A percentile compares a stretch with the other conserved stretches of the same genome.
phyloP scores from a whole-genome alignment of 768 basidiomycete species.

The Leccinum sublutescens region DNA sequence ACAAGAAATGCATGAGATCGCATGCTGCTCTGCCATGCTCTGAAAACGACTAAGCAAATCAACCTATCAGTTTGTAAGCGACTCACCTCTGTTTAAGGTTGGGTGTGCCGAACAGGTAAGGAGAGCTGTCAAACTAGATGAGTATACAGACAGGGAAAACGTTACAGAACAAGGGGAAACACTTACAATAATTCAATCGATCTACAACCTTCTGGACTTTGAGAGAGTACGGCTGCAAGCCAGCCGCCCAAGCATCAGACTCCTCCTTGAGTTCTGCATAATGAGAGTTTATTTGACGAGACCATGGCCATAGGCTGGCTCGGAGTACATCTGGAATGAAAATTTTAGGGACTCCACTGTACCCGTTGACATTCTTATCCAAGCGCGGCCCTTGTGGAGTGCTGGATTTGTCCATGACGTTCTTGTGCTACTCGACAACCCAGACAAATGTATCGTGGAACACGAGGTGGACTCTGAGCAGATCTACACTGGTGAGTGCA shows the following conservation, averaged over 20 bases:
- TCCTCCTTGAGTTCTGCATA: background rate
- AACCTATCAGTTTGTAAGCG: background rate
- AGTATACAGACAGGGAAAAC: background rate
- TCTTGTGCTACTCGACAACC: background rate
- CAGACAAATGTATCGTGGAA: too few species aligned
- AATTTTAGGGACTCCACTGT: background rate
- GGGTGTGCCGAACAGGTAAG: background rate
- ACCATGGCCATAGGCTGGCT: background rate
- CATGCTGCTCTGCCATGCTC: background rate
- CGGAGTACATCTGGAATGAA: background rate
- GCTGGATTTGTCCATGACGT: background rate
- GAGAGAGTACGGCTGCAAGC: background rate
- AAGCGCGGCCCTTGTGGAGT: background rate
- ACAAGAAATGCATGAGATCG: background rate
- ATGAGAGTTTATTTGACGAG: background rate
- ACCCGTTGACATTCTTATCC: background rate
- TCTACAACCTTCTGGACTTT: background rate
- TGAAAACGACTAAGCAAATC: background rate
- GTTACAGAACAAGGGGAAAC: background rate
- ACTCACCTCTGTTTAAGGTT: background rate
- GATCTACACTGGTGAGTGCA: too few species aligned
- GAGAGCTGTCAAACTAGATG: background rate
- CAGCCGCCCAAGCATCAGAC: background rate
- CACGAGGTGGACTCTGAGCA: too few species aligned
- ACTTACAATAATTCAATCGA: background rate